Base-by-base conservation (phyloP, 2,329 filamentous ascomycete species). In the Microcyclospora pomicola region DNA sequence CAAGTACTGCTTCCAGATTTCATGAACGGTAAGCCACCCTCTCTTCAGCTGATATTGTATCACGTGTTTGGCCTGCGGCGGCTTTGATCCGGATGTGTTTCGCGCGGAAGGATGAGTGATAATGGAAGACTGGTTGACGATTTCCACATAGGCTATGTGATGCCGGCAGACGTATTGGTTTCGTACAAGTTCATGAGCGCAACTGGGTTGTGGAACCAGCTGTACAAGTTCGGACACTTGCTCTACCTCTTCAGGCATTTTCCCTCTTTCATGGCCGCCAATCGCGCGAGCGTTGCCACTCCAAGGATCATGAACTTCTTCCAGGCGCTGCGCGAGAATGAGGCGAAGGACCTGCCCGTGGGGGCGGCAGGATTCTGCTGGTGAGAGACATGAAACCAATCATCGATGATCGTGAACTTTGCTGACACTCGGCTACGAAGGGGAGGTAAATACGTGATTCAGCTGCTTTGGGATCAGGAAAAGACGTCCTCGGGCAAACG, bases 1-100 rank as follows among this genome's bases (percentile, higher is more conserved):
- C n/a, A 11, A 9, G 54, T 56, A 24, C 56, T 53, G 38, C 42
- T 63, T 12, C 59, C 59, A 6, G 60, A 63, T 16, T 56, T 62
- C 40, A 56, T 58, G 53, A 39, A 52, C 36, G 58, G 59, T 55
- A 43, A 10, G 39, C n/a, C n/a, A n/a, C n/a, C n/a, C n/a, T n/a
- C 27, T 11, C 15, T 14, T 11, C 16, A 9, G 9, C 9, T 33
- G 31, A 33, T 15, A 33, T 33, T 33, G 31, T n/a, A 10, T 15
- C n/a, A n/a, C n/a, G n/a, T n/a, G n/a, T n/a, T n/a, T n/a, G n/a
- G n/a, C n/a, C n/a, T n/a, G n/a, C n/a, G n/a, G n/a, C n/a, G n/a
- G n/a, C n/a, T n/a, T n/a, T n/a, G n/a, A n/a, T n/a, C n/a, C n/a
- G n/a, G n/a, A n/a, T n/a, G n/a, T n/a, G n/a, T n/a, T n/a, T n/a